Percentiles rank a stretch among this genome's conserved stretches.
Conservation (phyloP, 192 early-diverging fungal species). For the Umbelopsis vinacea region DNA sequence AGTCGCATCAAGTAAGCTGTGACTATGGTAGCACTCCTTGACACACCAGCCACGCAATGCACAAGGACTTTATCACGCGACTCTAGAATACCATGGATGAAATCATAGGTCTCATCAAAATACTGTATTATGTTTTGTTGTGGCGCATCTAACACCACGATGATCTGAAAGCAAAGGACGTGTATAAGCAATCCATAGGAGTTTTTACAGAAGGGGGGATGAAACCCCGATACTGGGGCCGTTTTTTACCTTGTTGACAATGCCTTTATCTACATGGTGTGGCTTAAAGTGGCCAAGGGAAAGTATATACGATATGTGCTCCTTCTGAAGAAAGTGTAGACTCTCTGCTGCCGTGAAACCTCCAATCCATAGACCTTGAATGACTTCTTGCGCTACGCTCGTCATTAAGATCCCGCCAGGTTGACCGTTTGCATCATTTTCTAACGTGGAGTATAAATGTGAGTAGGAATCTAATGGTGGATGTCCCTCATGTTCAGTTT, state of each 20-base stretch:
- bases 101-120: conserved; percentile 65
- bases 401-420: conserved; percentile 41
- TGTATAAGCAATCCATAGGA: too few species aligned
- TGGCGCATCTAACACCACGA: conserved; percentile 58
- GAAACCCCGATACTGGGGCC: not conserved
- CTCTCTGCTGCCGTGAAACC: conserved; percentile 37
- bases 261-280: conserved; percentile 23
- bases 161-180: conserved; percentile 3
- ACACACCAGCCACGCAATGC: conserved; percentile 72
- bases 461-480: not conserved
- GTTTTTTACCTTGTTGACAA: conserved; percentile 33
- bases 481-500: not conserved
- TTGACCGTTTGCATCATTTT: conserved; percentile 30
- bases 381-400: conserved; percentile 37
- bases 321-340: conserved; percentile 31
- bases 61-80: conserved; percentile 63
- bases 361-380: conserved; percentile 33
- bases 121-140: conserved; percentile 71
- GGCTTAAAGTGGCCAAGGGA: conserved; percentile 41
- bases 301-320: conserved; percentile 35
- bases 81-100: conserved; percentile 53
- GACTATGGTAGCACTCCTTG: conserved; percentile 58
- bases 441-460: conserved; percentile 31
- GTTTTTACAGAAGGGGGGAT: not conserved
- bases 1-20: conserved; percentile 61